A percentile compares a stretch with the other conserved stretches of the same genome.
Conservation (phyloP, 1,284 basidiomycete genomes). For the Moesziomyces parantarcticus region DNA sequence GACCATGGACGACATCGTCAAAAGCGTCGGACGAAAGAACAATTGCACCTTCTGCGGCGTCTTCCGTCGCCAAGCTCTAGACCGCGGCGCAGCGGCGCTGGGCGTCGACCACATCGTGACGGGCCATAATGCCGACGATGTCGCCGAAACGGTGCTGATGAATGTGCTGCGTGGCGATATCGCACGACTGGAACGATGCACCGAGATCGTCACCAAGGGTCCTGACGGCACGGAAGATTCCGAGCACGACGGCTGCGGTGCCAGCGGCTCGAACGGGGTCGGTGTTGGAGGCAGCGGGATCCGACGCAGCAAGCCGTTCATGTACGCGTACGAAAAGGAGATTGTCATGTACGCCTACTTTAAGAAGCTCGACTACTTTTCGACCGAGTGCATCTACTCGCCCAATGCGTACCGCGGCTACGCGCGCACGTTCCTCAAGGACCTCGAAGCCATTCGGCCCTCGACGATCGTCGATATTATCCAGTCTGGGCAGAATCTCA, state of each 20-base stretch:
- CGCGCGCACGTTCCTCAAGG: slow-evolving; percentile 91
- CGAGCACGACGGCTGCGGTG: slow-evolving; percentile 67
- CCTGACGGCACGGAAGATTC: slow-evolving; percentile 43
- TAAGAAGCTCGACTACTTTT: slow-evolving; percentile 95
- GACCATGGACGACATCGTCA: slow-evolving; percentile 98
- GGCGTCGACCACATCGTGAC: slow-evolving; percentile 98
- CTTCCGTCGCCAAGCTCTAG: slow-evolving; percentile 93
- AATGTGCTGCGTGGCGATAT: slow-evolving; percentile 99
- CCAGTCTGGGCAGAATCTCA: slow-evolving; percentile 68
- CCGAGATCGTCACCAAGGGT: slow-evolving; percentile 77
- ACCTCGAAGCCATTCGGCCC: slow-evolving; percentile 90
- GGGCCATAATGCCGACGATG: slow-evolving; percentile 98
- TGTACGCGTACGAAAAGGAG: slow-evolving; percentile 98
- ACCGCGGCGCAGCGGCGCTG: slow-evolving; percentile 88
- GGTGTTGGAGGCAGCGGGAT: slow-evolving; percentile 82
- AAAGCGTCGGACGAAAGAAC: slow-evolving; percentile 93
- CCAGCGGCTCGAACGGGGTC: slow-evolving; percentile 35
- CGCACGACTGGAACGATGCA: slow-evolving; percentile 90
- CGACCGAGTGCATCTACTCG: slow-evolving; percentile 98
- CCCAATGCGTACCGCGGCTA: slow-evolving; percentile 94
- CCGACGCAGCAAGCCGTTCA: slow-evolving; percentile 96
- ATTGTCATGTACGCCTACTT: slow-evolving; percentile 99
- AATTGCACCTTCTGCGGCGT: slow-evolving; percentile 99
- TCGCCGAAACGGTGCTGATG: slow-evolving; percentile 98
- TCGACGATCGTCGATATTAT: slow-evolving; percentile 98